phyloP scores from a whole-genome alignment of 768 basidiomycete genomes.

The Leccinum broughii region DNA sequence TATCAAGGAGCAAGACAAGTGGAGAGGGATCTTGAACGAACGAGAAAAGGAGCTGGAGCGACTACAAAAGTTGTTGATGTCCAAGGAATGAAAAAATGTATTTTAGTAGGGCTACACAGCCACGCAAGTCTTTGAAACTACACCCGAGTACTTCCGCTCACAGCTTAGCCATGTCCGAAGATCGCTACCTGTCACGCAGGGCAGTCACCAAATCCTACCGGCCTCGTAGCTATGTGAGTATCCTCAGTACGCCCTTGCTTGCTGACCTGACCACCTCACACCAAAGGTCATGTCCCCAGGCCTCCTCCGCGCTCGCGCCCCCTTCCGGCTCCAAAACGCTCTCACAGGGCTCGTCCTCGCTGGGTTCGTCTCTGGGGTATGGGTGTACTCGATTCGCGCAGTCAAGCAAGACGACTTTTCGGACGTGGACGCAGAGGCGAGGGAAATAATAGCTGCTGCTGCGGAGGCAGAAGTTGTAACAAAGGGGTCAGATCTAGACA shows the following conservation, averaged over 20 bases:
- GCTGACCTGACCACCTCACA: neutral
- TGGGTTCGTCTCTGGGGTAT: conserved; percentile 78
- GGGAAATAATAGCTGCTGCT: conserved; percentile 43
- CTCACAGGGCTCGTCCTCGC: conserved; percentile 72
- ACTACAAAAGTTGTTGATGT: conserved; percentile 52
- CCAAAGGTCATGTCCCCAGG: conserved; percentile 77
- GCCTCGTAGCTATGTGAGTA: conserved; percentile 39
- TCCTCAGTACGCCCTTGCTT: neutral
- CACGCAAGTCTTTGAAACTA: neutral
- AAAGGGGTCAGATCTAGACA: neutral
- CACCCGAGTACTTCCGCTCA: neutral
- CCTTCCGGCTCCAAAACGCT: conserved; percentile 77
- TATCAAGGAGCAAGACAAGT: conserved; percentile 73
- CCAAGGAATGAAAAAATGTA: conserved; percentile 14
- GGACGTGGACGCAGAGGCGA: conserved; percentile 80
- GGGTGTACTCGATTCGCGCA: conserved; percentile 90
- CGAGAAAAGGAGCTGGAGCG: conserved; percentile 80
- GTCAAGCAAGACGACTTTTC: conserved; percentile 94
- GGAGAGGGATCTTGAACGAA: conserved; percentile 65
- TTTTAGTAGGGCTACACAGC: neutral
- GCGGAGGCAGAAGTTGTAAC: neutral
- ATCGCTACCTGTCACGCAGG: conserved; percentile 37
- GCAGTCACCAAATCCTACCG: conserved; percentile 38
- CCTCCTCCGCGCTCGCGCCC: conserved; percentile 82
- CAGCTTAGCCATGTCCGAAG: conserved; percentile 30